Conservation (phyloP, 139 green algal species). For the Edaphochlamys debaryana region DNA sequence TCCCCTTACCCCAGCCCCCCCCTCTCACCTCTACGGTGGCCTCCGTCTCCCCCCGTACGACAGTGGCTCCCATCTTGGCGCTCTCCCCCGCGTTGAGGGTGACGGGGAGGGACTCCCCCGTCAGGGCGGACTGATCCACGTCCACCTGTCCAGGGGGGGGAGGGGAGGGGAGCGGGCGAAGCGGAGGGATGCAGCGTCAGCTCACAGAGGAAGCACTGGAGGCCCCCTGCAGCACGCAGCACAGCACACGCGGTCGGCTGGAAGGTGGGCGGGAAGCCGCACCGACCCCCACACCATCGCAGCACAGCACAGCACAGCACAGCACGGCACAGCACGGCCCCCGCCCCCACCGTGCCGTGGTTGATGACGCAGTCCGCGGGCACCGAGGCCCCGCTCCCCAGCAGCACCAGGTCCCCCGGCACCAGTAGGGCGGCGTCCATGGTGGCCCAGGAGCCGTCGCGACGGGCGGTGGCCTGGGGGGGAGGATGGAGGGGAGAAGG, state of each 20-base stretch:
- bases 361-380: slow-evolving; percentile 82
- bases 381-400: slow-evolving; percentile 73
- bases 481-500: too few relatives aligned
- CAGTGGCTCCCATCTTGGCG: slow-evolving; percentile 89
- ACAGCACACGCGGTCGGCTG: too few relatives aligned
- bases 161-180: too few relatives aligned
- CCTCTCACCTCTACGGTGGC: slow-evolving; percentile 32
- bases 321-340: too few relatives aligned
- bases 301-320: too few relatives aligned
- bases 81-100: slow-evolving; percentile 76
- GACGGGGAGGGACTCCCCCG: slow-evolving; percentile 88
- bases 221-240: too few relatives aligned
- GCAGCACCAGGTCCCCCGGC: slow-evolving; percentile 81
- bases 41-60: slow-evolving; percentile 78
- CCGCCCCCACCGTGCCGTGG: slow-evolving; percentile 61
- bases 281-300: too few relatives aligned
- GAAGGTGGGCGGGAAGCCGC: too few relatives aligned
- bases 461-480: slow-evolving; percentile 78
- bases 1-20: too few relatives aligned
- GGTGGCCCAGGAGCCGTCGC: slow-evolving; percentile 72
- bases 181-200: too few relatives aligned
- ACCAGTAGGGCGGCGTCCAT: slow-evolving; percentile 79
- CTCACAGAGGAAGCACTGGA: too few relatives aligned
- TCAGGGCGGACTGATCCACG: slow-evolving; percentile 88
- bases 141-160: not conserved